These are phyloP conservation scores for Carpinus fangiana DNA, from an alignment of 306 rosid genomes.

Conservation along the genomic window DNA sequence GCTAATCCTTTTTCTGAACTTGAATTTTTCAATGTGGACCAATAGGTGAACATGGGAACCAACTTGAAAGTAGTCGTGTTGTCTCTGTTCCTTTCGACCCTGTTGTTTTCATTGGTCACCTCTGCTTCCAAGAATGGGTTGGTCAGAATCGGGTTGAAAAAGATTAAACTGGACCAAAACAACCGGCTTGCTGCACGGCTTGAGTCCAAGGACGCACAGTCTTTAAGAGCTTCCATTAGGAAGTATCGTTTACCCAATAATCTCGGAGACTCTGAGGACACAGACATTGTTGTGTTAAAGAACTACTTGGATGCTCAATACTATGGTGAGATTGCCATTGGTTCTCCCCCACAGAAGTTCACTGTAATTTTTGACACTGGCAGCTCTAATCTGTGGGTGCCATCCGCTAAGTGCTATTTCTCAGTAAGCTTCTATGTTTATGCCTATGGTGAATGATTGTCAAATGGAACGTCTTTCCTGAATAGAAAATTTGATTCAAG, in stretches of 20 bases:
- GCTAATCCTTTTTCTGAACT: background rate
- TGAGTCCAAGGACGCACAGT: conserved; percentile 38
- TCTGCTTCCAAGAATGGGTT: conserved; percentile 53
- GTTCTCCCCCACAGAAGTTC: conserved; percentile 86
- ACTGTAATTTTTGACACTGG: conserved; percentile 92
- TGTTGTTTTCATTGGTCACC: conserved; percentile 49
- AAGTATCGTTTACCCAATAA: conserved; percentile 39
- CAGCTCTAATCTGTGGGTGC: conserved; percentile 96
- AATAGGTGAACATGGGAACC: conserved; percentile 62
- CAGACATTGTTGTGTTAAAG: conserved; percentile 61
- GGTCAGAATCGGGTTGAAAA: conserved; percentile 73
- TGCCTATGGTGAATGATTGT: background rate
- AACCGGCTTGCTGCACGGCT: conserved; percentile 40
- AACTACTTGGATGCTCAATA: conserved; percentile 96
- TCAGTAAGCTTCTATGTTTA: conserved; percentile 62
- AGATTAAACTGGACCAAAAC: conserved; percentile 42
- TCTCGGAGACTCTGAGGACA: conserved; percentile 29
- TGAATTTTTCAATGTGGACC: conserved; percentile 17
- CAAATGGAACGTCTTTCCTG: background rate
- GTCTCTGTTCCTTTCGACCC: conserved; percentile 44
- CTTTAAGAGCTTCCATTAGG: conserved; percentile 34
- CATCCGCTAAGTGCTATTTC: conserved; percentile 62
- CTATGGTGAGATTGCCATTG: conserved; percentile 80
- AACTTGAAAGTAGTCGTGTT: conserved; percentile 36
- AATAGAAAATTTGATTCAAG: background rate